Percentiles rank a stretch among this genome's conserved stretches.
These are phyloP conservation scores for Trichoderma breve DNA, from an alignment of 2,329 filamentous ascomycete species.

Conservation along the genomic window DNA sequence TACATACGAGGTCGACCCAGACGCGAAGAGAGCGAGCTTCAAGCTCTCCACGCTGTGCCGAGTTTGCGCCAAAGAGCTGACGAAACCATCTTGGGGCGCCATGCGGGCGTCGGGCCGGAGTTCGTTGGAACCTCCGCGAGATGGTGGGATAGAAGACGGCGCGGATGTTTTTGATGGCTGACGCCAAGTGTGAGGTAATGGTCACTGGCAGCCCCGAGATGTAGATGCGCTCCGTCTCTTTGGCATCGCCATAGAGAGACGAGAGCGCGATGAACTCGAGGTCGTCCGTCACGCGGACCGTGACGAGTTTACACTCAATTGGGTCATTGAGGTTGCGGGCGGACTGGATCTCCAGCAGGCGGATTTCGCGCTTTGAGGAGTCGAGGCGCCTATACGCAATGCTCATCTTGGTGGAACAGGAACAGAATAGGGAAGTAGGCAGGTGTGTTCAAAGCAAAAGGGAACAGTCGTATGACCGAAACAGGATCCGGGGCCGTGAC, in stretches of 20 bases:
- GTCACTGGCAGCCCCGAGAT: slow-evolving; percentile 8
- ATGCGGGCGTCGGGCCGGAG: slow-evolving; percentile 9
- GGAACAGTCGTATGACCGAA: slow-evolving; percentile 4
- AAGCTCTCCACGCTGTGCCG: neutral
- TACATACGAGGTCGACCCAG: slow-evolving; percentile 25
- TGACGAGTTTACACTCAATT: slow-evolving; percentile 6
- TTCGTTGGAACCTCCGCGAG: slow-evolving; percentile 10
- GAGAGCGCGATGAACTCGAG: slow-evolving; percentile 15
- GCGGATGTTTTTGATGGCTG: slow-evolving; percentile 13
- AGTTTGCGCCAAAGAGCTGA: slow-evolving; percentile 11
- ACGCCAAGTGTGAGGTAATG: slow-evolving; percentile 1
- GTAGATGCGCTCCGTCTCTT: slow-evolving; percentile 1
- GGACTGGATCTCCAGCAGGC: slow-evolving; percentile 4
- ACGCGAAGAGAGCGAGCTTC: slow-evolving; percentile 13
- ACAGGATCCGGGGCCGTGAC: neutral
- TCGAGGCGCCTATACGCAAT: slow-evolving; percentile 10
- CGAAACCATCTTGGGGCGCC: slow-evolving; percentile 9
- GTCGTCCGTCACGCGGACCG: slow-evolving; percentile 1
- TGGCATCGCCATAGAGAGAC: slow-evolving; percentile 9
- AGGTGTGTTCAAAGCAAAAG: neutral
- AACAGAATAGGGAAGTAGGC: neutral
- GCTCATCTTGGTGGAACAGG: neutral
- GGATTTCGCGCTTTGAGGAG: slow-evolving; percentile 8
- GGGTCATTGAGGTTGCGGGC: slow-evolving; percentile 11
- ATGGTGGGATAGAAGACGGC: slow-evolving; percentile 18